phyloP scores from a whole-genome alignment of 306 rosid genomes.

The Fragaria ananassa region DNA sequence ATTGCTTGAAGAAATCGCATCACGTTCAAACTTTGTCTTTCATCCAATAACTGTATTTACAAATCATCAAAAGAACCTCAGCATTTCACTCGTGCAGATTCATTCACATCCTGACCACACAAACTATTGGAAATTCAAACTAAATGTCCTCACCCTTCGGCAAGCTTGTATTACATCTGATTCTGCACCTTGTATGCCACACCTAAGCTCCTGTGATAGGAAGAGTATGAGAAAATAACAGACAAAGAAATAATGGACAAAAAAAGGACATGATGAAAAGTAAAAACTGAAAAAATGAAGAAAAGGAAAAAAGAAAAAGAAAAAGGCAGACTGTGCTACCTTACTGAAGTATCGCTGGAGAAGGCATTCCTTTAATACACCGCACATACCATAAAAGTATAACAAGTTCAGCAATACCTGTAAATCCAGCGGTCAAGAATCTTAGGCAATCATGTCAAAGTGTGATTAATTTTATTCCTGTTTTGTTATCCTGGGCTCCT shows the following conservation, averaged over 20 bases:
- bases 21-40: conserved; percentile 77
- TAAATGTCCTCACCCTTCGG: conserved; percentile 55
- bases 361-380: conserved; percentile 79
- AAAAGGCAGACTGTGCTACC: conserved; percentile 37
- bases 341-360: conserved; percentile 83
- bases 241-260: neutral
- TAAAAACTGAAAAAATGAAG: neutral
- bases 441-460: neutral
- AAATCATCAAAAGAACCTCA: conserved; percentile 16
- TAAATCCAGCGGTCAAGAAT: conserved; percentile 11
- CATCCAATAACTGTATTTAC: conserved; percentile 67
- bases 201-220: conserved; percentile 61
- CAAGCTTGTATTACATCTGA: conserved; percentile 60
- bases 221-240: neutral
- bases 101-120: neutral
- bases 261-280: neutral
- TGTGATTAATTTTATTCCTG: neutral
- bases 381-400: conserved; percentile 83
- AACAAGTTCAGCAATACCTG: conserved; percentile 73
- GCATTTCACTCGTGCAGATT: neutral
- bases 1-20: conserved; percentile 81
- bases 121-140: conserved; percentile 4
- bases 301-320: neutral
- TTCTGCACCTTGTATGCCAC: conserved; percentile 55
- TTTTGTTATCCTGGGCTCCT: neutral